phyloP scores from a whole-genome alignment of 2,329 filamentous ascomycete species.

The Aspergillus sp. region DNA sequence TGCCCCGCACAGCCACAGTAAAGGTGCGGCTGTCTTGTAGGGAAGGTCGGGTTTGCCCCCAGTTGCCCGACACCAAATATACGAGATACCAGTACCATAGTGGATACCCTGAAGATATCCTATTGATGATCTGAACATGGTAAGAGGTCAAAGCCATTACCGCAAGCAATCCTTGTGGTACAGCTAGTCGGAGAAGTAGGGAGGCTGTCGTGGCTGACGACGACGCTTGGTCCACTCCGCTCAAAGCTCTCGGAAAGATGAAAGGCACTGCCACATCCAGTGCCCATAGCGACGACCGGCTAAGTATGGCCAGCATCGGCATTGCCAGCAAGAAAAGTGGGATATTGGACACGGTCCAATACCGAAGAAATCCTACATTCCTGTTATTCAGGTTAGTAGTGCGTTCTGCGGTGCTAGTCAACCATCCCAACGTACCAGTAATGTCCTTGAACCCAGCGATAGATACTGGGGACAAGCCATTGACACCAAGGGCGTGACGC shows the following conservation, averaged over 20 bases:
- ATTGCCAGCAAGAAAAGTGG: constrained; percentile 83
- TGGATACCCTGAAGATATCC: constrained; percentile 84
- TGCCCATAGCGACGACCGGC: constrained; percentile 60
- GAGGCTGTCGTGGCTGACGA: constrained; percentile 26
- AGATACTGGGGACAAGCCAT: constrained; percentile 77
- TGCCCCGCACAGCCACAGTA: constrained; percentile 59
- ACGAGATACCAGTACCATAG: constrained; percentile 87
- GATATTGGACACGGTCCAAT: constrained; percentile 85
- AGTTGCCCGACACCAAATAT: constrained; percentile 31
- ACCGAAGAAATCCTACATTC: constrained; percentile 83
- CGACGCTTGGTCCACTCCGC: constrained; percentile 13
- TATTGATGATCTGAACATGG: constrained; percentile 91
- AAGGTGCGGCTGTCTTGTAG: constrained; percentile 23
- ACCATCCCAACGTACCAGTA: constrained; percentile 71
- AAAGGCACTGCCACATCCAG: constrained; percentile 33
- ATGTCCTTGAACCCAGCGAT: constrained; percentile 80
- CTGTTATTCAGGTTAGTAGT: constrained; percentile 50
- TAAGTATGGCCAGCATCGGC: constrained; percentile 72
- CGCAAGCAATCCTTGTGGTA: constrained; percentile 72
- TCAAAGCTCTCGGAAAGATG: constrained; percentile 22
- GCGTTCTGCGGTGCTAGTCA: not conserved
- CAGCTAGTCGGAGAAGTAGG: constrained; percentile 60
- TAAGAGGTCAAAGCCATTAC: constrained; percentile 74
- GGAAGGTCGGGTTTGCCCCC: constrained; percentile 13
- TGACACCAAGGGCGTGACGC: constrained; percentile 71